Evolutionary conservation across 2,329 filamentous ascomycete genomes (phyloP), one percentile per base, ranked within the genome.

Genomic region (Xylaria polymorpha): DNA sequence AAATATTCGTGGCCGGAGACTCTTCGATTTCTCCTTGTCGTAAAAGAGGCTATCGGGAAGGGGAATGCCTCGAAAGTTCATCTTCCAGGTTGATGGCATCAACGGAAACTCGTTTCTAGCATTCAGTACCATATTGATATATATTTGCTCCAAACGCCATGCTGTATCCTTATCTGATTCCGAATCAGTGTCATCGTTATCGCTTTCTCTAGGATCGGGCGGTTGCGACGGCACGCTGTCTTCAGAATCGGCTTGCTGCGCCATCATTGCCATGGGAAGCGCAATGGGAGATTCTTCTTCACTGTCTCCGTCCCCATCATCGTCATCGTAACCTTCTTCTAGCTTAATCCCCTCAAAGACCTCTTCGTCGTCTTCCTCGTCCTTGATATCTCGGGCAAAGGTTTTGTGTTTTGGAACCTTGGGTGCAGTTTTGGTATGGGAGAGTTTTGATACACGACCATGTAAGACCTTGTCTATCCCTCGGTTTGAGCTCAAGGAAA

Each of bases 61-160:
- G 48, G 77, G 77, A 44, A 77, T 74, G 20, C 77, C 77, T 51
- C 72, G 73, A 60, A 79, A 76, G 66, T 77, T 73, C 72, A 77
- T 74, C 68, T 64, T 72, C 78, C 78, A 79, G 43, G 74, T 76
- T 7, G 75, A 73, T 20, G 77, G 77, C 73, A 79, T 75, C n/a
- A 79, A 68, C 2, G 76, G 73, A 41, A 74, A 78, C 66, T 77
- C 69, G 44, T 77, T 72, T 48, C 76, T 75, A 18, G 71, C 74
- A 29, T 75, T 77, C 12, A 79, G 55, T 39, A 79, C 72, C 22
- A 72, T 66, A 64, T 78, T 76, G 48, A 79, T 72, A 32, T 69
- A 73, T 51, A 76, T 64, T 61, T 79, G 76, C 60, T 79, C 77
- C 20, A 53, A 53, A 18, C 75, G 76, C 76, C 75, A 77, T 59